phyloP scores from a whole-genome alignment of 768 basidiomycete genomes.

The Boletus patriciae region DNA sequence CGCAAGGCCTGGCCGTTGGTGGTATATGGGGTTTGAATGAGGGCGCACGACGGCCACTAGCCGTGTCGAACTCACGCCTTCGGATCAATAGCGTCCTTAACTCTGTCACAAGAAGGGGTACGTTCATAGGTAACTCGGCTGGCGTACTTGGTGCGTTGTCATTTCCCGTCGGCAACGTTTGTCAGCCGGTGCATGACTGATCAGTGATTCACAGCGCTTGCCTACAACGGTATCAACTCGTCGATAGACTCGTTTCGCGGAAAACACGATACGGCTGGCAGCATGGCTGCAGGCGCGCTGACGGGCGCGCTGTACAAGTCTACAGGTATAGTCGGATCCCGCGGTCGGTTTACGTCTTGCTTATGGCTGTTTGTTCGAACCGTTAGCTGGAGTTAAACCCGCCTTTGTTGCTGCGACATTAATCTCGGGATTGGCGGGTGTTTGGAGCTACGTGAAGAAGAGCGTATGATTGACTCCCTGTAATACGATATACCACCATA shows the following conservation, averaged over 20 bases:
- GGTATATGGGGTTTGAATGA: constrained; percentile 96
- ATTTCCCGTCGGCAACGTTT: constrained; percentile 31
- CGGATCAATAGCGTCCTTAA: constrained; percentile 97
- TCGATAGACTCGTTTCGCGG: constrained; percentile 86
- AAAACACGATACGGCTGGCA: constrained; percentile 87
- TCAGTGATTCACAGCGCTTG: constrained; percentile 62
- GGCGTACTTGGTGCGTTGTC: constrained; percentile 86
- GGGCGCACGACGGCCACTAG: constrained; percentile 84
- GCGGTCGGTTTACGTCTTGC: constrained; percentile 37
- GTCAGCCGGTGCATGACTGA: constrained; percentile 38
- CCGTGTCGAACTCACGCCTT: constrained; percentile 80
- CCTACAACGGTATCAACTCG: constrained; percentile 96
- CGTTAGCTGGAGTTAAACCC: constrained; percentile 86
- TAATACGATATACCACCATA: constrained; percentile 41
- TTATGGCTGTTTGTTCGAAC: constrained; percentile 36
- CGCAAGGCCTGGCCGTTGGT: constrained; percentile 88
- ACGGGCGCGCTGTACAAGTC: constrained; percentile 93
- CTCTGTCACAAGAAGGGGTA: constrained; percentile 94
- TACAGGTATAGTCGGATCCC: constrained; percentile 67
- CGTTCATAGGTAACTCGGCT: constrained; percentile 97
- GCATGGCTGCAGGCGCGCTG: constrained; percentile 87
- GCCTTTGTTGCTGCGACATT: constrained; percentile 86
- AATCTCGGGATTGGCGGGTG: constrained; percentile 86
- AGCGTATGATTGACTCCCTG: constrained; percentile 63
- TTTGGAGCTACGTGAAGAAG: constrained; percentile 95